Conservation (phyloP, 2,329 filamentous ascomycete species). For the Fusarium solani-melongenae region DNA sequence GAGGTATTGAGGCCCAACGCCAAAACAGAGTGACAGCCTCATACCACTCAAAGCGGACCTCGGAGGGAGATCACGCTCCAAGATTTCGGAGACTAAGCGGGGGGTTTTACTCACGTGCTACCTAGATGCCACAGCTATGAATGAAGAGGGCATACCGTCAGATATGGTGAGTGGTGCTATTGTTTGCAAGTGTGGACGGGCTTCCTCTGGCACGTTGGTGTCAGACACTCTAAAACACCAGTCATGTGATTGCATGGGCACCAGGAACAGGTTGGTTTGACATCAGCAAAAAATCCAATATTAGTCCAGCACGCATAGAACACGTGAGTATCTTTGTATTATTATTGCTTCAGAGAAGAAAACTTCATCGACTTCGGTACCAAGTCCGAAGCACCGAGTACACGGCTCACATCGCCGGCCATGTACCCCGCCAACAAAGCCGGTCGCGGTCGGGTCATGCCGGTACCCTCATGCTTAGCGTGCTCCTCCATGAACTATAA, state of each 20-base stretch:
- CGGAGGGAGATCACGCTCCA: not conserved
- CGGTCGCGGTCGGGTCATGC: slow-evolving; percentile 9
- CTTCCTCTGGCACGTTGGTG: not conserved
- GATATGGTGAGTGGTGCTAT: not conserved
- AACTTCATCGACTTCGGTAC: not conserved
- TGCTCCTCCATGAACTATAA: slow-evolving; percentile 3
- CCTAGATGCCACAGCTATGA: not conserved
- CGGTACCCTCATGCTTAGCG: slow-evolving; percentile 22
- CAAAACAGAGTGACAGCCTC: not conserved
- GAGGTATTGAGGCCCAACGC: not conserved
- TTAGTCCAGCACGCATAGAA: not conserved
- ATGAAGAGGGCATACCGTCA: not conserved
- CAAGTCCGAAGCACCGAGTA: not conserved
- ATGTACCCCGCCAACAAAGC: slow-evolving; percentile 8
- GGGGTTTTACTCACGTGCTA: not conserved
- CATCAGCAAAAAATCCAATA: not conserved
- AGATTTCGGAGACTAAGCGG: not conserved
- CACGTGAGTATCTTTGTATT: not conserved
- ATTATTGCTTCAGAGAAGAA: not conserved
- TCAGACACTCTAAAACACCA: not conserved
- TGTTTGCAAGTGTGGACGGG: not conserved
- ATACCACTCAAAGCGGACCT: not conserved
- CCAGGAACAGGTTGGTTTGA: not conserved
- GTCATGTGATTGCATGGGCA: not conserved
- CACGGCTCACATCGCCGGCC: slow-evolving; percentile 23